Percentiles rank a stretch among this genome's conserved stretches.
These are phyloP conservation scores for Tetracladium marchalianum DNA, from an alignment of 495 filamentous ascomycete species.

Conservation along the genomic window DNA sequence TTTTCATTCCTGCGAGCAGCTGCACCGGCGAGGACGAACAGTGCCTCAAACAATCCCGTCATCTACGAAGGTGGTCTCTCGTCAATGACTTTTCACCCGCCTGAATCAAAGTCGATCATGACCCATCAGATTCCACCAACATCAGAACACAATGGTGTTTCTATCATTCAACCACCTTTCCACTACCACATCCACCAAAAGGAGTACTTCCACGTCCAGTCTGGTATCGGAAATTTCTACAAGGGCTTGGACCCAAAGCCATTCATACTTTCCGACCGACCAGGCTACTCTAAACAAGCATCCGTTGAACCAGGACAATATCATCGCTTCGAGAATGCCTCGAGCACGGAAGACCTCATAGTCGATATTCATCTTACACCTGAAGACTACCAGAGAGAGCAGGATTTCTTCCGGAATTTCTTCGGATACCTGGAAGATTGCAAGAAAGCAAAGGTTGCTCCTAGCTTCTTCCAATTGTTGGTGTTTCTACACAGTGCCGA, in stretches of 20 bases:
- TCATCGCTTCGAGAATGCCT: conserved; percentile 9
- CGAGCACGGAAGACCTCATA: neutral
- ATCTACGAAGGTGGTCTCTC: conserved; percentile 4
- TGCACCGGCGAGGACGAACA: neutral
- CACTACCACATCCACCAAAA: conserved; percentile 4
- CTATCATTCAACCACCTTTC: conserved; percentile 2
- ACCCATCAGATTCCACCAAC: conserved; percentile 2
- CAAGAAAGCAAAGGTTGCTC: neutral
- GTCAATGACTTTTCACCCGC: neutral
- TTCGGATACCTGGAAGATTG: conserved; percentile 11
- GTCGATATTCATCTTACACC: conserved; percentile 1
- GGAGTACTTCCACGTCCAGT: neutral
- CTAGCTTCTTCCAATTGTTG: conserved; percentile 4
- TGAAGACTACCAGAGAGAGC: neutral
- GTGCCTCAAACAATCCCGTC: conserved; percentile 1
- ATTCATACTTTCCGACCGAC: neutral
- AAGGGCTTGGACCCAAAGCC: neutral
- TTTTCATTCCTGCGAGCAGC: conserved; percentile 2
- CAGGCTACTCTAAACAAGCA: neutral
- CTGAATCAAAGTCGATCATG: neutral
- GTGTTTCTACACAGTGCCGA: conserved; percentile 4
- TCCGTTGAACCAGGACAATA: neutral
- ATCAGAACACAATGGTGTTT: neutral
- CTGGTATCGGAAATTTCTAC: conserved; percentile 2
- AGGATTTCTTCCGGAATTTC: conserved; percentile 8